These are phyloP conservation scores for Canavalia ensiformis DNA, from an alignment of 306 rosid species.

Conservation along the genomic window DNA sequence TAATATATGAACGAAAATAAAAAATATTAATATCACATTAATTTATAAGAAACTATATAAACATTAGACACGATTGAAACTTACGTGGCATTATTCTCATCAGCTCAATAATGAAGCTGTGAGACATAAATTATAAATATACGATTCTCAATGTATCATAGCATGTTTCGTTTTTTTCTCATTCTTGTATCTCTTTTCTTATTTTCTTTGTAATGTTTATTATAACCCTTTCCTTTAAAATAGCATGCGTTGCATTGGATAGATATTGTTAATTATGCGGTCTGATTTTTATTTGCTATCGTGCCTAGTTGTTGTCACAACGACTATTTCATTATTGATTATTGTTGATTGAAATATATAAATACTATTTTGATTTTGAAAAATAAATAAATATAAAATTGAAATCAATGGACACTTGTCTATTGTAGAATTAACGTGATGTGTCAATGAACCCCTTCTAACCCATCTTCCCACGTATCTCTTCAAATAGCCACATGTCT, in stretches of 20 bases:
- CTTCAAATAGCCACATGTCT: slow-evolving; percentile 39
- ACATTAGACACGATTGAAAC: neutral
- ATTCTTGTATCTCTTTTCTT: no score
- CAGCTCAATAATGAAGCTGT: neutral
- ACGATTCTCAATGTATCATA: neutral
- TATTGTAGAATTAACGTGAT: neutral
- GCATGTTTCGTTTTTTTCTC: no score
- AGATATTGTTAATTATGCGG: slow-evolving; percentile 1
- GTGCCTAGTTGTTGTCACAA: slow-evolving; percentile 29
- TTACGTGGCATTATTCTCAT: neutral
- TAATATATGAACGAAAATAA: neutral
- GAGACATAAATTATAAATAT: neutral
- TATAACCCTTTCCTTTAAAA: neutral
- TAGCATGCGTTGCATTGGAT: neutral
- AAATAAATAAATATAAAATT: slow-evolving; percentile 15
- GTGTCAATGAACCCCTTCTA: neutral
- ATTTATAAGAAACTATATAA: neutral
- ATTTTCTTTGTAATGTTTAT: no score
- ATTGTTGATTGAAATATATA: neutral
- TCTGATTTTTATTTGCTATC: neutral
- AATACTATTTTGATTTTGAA: neutral
- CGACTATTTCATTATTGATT: slow-evolving; percentile 40
- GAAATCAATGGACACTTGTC: slow-evolving; percentile 43
- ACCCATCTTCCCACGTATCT: neutral
- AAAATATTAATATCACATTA: neutral